Base-by-base conservation (phyloP, 225 moss, liverwort and hornwort species). In the Marchantia paleacea region DNA sequence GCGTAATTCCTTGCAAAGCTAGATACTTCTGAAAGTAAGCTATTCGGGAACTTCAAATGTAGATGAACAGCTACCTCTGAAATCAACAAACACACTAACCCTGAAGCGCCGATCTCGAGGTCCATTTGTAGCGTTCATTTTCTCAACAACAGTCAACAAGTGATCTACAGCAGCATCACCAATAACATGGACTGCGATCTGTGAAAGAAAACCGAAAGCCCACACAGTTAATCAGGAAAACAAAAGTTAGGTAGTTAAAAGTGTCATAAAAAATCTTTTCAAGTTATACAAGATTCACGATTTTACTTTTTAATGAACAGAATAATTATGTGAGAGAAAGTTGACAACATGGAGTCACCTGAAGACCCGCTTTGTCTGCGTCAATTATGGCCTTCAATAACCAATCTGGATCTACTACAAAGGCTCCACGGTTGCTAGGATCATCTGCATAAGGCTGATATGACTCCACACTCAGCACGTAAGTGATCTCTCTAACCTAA, bases 81-180 rank as follows among this genome's bases (percentile, higher is more conserved):
- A 0, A 26, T 47, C 47, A 13, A 62, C 18, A 22, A 55, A 31
- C 51, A 18, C 22, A 62, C 77, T 77, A 30, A 94, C 93, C 89
- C 96, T 88, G 52, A 96, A 88, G 69, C 96, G 90, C 64, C 96
- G 90, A 83, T 96, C 96, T n/a, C 92, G 91, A 11, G 82, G 87
- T 76, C 94, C 94, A 84, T 94, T 93, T 50, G 79, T 91, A 68
- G 87, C 86, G 75, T 90, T 87, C 25, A 94, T 83, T 63, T 81
- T 70, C 55, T 94, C 90, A 75, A 88, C 91, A 64, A 92, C 81
- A 30, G 90, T 86, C n/a, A 94, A 88, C 85, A 96, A 81, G 77
- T 78, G 85, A 82, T 96, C 96, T 73, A 91, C 83, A 69, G 96
- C 94, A 60, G 96, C 96, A 84, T 96, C 96, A 6, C 96, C 96